Evolutionary conservation across 1,139 yeast genomes (phyloP).

Genomic region (Taphrina populina): DNA sequence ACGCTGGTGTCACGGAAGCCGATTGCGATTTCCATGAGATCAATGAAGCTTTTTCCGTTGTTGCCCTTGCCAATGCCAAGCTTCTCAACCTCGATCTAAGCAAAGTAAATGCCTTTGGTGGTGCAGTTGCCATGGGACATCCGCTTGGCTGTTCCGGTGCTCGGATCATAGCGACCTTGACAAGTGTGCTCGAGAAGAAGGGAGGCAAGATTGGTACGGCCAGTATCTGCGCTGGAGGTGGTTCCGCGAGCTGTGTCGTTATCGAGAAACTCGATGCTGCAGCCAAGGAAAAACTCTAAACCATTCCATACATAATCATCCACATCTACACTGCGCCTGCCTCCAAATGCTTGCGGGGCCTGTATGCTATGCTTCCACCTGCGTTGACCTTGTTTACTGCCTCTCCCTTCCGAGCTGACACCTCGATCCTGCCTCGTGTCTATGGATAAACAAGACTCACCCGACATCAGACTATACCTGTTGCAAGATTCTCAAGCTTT

Average conservation of each 20-base stretch:
- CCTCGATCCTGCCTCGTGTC: too few relatives aligned
- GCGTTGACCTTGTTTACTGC: too few relatives aligned
- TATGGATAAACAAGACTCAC: too few relatives aligned
- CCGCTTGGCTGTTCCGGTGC: slow-evolving; percentile 99
- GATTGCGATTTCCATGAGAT: slow-evolving; percentile 82
- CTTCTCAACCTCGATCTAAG: slow-evolving; percentile 61
- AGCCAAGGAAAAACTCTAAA: slow-evolving; percentile 23
- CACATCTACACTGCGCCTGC: too few relatives aligned
- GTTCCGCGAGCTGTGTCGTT: slow-evolving; percentile 89
- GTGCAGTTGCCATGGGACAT: slow-evolving; percentile 97
- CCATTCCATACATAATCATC: not conserved
- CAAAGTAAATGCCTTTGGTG: slow-evolving; percentile 92
- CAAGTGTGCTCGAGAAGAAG: slow-evolving; percentile 68
- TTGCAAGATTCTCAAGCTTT: slow-evolving; percentile 1
- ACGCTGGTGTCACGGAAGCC: slow-evolving; percentile 62
- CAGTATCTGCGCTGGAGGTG: slow-evolving; percentile 98
- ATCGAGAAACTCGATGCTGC: slow-evolving; percentile 50
- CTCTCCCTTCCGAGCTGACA: too few relatives aligned
- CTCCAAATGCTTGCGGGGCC: too few relatives aligned
- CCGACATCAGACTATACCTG: not conserved
- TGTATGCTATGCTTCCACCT: too few relatives aligned
- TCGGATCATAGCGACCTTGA: slow-evolving; percentile 81
- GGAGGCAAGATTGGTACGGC: slow-evolving; percentile 86
- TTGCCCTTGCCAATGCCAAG: slow-evolving; percentile 86
- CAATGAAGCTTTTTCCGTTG: slow-evolving; percentile 96